These are phyloP conservation scores for Salix suchowensis DNA, from an alignment of 345 rosid species.

Conservation along the genomic window DNA sequence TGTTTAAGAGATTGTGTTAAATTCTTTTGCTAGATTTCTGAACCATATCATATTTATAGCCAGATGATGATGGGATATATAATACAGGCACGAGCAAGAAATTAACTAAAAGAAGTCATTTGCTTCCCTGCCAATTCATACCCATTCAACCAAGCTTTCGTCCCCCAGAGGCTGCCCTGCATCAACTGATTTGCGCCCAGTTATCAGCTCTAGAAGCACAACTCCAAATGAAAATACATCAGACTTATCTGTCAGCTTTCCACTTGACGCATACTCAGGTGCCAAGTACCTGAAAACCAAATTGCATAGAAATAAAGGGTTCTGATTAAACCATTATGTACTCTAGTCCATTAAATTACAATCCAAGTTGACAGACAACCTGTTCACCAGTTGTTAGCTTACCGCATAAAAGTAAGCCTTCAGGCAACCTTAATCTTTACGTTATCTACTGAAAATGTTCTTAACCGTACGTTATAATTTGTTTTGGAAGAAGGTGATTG, in stretches of 20 bases:
- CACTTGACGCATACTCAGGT: conserved; percentile 95
- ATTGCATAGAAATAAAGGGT: background rate
- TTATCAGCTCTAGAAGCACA: conserved; percentile 89
- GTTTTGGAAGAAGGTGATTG: background rate
- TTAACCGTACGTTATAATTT: background rate
- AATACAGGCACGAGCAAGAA: background rate
- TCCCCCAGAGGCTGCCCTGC: conserved; percentile 82
- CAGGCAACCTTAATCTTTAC: background rate
- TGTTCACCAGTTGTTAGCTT: background rate
- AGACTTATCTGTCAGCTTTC: conserved; percentile 89
- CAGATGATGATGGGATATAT: background rate
- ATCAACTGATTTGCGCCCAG: conserved; percentile 91
- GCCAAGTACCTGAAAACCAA: conserved; percentile 70
- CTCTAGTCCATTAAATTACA: background rate
- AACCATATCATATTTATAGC: background rate
- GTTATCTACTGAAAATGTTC: background rate
- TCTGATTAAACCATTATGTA: background rate
- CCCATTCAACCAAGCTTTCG: conserved; percentile 98
- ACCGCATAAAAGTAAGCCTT: background rate
- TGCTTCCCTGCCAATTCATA: conserved; percentile 20
- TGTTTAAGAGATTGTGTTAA: background rate
- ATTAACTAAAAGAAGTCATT: background rate
- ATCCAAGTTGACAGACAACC: background rate
- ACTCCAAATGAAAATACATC: conserved; percentile 97
- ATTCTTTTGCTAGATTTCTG: background rate